Evolutionary conservation across 176 grass and related monocot species (phyloP).

Genomic region (Avena sativa): DNA sequence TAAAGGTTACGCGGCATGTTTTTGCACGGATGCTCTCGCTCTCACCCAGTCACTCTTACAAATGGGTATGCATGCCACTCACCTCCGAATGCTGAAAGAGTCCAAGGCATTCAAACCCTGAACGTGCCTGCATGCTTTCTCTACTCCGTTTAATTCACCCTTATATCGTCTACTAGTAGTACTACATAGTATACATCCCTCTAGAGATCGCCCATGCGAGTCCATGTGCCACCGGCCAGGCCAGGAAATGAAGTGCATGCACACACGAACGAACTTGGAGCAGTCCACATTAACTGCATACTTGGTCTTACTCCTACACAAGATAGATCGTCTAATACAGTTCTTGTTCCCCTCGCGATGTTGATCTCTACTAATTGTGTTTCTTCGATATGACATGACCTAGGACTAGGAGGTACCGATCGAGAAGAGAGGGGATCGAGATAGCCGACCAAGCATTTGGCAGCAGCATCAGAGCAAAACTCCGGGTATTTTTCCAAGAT

Average conservation of each 20-base stretch:
- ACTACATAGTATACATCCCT: not conserved
- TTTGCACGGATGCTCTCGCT: not conserved
- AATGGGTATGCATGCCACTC: not conserved
- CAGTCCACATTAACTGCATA: conserved; percentile 1
- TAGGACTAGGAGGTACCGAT: not conserved
- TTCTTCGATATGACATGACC: not conserved
- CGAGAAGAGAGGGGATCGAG: not conserved
- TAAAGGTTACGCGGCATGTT: not conserved
- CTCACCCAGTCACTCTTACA: not conserved
- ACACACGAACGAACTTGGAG: not conserved
- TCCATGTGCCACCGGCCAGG: conserved; percentile 21
- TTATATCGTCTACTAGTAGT: not conserved
- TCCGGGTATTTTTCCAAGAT: not conserved
- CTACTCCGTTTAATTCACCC: not conserved
- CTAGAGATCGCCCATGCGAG: not conserved
- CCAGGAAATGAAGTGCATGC: conserved; percentile 20
- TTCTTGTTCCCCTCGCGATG: not conserved
- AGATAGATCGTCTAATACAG: not conserved
- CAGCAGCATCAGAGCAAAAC: not conserved
- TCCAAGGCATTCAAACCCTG: not conserved
- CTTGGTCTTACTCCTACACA: not conserved
- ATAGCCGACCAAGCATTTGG: conserved; percentile 16
- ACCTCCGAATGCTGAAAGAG: not conserved
- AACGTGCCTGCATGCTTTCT: not conserved
- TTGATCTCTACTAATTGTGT: not conserved